Percentiles rank a stretch among this genome's conserved stretches.
Conservation (phyloP, 208 protist genomes). For the Leptomonas pyrrhocoris region DNA sequence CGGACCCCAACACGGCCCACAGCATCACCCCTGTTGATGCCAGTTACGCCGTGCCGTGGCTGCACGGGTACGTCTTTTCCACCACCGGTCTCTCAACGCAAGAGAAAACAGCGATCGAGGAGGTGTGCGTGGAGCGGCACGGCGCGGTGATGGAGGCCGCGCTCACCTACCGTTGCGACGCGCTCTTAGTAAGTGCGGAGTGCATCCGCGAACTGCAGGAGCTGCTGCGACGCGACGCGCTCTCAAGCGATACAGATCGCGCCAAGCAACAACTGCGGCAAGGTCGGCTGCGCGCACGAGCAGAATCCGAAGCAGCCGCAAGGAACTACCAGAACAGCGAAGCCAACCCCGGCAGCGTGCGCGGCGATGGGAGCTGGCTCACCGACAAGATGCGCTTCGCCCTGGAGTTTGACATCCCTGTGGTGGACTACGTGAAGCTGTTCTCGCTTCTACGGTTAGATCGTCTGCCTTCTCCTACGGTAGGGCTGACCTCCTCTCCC, state of each 20-base stretch:
- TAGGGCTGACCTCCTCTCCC: neutral
- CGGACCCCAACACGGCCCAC: neutral
- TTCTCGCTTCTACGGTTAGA: conserved; percentile 46
- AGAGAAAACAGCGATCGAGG: conserved; percentile 54
- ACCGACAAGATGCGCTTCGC: conserved; percentile 72
- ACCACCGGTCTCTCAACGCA: conserved; percentile 41
- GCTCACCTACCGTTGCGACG: conserved; percentile 51
- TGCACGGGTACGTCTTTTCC: conserved; percentile 75
- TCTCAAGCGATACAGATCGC: neutral
- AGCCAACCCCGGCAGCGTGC: too few species aligned
- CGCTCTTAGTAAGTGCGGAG: conserved; percentile 54
- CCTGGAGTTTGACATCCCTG: conserved; percentile 64
- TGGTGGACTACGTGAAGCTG: conserved; percentile 64
- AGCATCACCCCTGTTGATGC: neutral
- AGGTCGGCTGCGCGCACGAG: neutral
- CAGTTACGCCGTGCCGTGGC: conserved; percentile 41
- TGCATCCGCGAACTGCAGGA: conserved; percentile 35
- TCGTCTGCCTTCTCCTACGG: conserved; percentile 21
- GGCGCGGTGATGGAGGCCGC: conserved; percentile 45
- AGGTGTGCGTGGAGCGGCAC: conserved; percentile 41
- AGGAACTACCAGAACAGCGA: neutral
- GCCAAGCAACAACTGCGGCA: neutral
- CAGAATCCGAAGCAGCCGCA: neutral
- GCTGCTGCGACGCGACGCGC: conserved; percentile 10
- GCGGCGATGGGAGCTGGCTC: conserved; percentile 11